These are phyloP conservation scores for Starmera amethionina DNA, from an alignment of 805 yeast genomes.

Conservation along the genomic window DNA sequence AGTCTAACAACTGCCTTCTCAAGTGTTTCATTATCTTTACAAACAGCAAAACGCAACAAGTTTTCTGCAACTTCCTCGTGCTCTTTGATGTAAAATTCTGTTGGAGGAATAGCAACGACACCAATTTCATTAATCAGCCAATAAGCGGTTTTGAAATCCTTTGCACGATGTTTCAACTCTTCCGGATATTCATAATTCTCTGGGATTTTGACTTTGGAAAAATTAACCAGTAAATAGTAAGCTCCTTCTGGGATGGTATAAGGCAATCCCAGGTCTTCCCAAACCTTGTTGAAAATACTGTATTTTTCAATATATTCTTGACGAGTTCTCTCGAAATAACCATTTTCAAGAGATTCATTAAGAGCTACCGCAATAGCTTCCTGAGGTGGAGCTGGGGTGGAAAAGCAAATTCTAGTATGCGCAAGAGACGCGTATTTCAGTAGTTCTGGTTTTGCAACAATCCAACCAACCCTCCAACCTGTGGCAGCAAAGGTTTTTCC, in stretches of 20 bases:
- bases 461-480: constrained; percentile 98
- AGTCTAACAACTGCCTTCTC: constrained; percentile 76
- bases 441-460: constrained; percentile 77
- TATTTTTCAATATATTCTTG: constrained; percentile 62
- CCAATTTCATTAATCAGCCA: constrained; percentile 92
- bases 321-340: constrained; percentile 65
- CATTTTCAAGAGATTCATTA: constrained; percentile 43
- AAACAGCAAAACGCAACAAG: constrained; percentile 87
- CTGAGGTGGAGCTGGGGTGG: constrained; percentile 86
- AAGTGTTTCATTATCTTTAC: constrained; percentile 79
- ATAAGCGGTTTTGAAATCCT: constrained; percentile 81
- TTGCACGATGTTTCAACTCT: constrained; percentile 57
- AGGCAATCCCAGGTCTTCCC: constrained; percentile 82
- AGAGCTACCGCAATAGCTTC: constrained; percentile 84
- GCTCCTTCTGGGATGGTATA: constrained; percentile 92
- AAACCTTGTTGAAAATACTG: constrained; percentile 59
- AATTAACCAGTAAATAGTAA: constrained; percentile 83
- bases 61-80: constrained; percentile 74
- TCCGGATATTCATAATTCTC: constrained; percentile 60
- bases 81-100: constrained; percentile 76
- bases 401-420: constrained; percentile 89
- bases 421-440: constrained; percentile 78
- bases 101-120: constrained; percentile 93
- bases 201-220: constrained; percentile 75
- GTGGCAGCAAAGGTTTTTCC: constrained; percentile 99